phyloP scores from a whole-genome alignment of 257 asterid species.

The Scutellaria galericulata region DNA sequence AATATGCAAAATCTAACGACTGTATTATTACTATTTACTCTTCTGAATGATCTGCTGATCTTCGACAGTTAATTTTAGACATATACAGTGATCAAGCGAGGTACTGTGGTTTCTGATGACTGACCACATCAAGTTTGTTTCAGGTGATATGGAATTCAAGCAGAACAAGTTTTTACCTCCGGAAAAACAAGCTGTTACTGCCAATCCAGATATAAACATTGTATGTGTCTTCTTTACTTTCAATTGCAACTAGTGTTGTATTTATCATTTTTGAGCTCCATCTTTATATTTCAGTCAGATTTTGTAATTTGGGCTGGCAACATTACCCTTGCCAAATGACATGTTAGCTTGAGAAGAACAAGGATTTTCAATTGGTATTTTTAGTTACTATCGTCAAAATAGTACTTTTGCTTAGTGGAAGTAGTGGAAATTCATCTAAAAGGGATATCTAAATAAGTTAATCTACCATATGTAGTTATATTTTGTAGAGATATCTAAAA shows the following conservation, averaged over 20 bases:
- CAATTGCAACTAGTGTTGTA: background rate
- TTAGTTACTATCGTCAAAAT: background rate
- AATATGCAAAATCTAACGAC: background rate
- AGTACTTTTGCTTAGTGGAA: constrained; percentile 4
- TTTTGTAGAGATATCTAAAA: no score
- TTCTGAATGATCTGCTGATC: constrained; percentile 14
- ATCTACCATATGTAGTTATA: background rate
- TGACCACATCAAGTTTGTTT: constrained; percentile 32
- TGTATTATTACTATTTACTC: constrained; percentile 8
- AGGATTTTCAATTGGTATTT: background rate
- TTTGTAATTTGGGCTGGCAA: background rate
- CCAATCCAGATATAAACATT: constrained; percentile 84
- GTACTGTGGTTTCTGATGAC: constrained; percentile 15
- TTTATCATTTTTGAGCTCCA: background rate
- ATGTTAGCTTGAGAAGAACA: constrained; percentile 2
- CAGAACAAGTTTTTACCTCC: constrained; percentile 92
- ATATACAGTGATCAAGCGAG: background rate
- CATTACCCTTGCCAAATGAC: background rate
- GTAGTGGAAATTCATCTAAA: background rate
- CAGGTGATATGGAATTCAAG: constrained; percentile 99
- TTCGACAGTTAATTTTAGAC: constrained; percentile 14
- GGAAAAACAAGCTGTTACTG: constrained; percentile 90
- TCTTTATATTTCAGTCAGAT: no score
- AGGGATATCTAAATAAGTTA: no score
- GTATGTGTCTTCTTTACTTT: constrained; percentile 50